These are phyloP conservation scores for Russula sp. DNA, from an alignment of 768 basidiomycete species.

Conservation along the genomic window DNA sequence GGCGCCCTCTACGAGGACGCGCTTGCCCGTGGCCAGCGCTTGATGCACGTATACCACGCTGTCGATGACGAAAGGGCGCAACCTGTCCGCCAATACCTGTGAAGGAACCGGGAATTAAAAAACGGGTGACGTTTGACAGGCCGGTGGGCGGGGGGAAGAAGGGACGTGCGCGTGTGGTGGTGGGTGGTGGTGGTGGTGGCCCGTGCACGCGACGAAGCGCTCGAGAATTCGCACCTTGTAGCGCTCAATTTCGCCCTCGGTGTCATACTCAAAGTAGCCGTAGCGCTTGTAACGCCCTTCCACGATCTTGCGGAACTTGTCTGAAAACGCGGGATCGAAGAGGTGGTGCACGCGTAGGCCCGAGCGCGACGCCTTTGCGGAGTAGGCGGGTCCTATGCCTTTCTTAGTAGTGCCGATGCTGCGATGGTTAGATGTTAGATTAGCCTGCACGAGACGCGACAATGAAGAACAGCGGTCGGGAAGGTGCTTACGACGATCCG, in stretches of 20 bases:
- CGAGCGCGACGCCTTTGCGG: slow-evolving; percentile 92
- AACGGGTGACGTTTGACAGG: not conserved
- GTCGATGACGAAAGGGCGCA: slow-evolving; percentile 86
- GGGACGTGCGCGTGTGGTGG: not conserved
- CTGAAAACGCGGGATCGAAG: slow-evolving; percentile 80
- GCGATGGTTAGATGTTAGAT: not conserved
- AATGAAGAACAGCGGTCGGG: slow-evolving; percentile 14
- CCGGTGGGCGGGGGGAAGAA: not conserved
- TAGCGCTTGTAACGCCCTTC: slow-evolving; percentile 98
- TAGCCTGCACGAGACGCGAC: not conserved
- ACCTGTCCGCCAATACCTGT: slow-evolving; percentile 73
- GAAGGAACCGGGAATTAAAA: not conserved
- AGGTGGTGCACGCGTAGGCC: slow-evolving; percentile 95
- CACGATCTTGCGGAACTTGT: slow-evolving; percentile 91
- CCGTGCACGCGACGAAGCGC: slow-evolving; percentile 8
- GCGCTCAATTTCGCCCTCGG: slow-evolving; percentile 88
- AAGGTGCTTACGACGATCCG: slow-evolving; percentile 52
- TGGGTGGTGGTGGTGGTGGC: not conserved
- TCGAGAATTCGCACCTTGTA: slow-evolving; percentile 57
- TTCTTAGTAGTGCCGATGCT: slow-evolving; percentile 98
- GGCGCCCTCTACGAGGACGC: slow-evolving; percentile 90
- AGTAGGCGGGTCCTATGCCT: slow-evolving; percentile 98
- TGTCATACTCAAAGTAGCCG: slow-evolving; percentile 96
- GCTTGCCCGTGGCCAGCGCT: slow-evolving; percentile 68
- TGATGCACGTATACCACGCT: slow-evolving; percentile 79